These are phyloP conservation scores for Cystoderma amianthinum DNA, from an alignment of 768 basidiomycete genomes.

Conservation along the genomic window DNA sequence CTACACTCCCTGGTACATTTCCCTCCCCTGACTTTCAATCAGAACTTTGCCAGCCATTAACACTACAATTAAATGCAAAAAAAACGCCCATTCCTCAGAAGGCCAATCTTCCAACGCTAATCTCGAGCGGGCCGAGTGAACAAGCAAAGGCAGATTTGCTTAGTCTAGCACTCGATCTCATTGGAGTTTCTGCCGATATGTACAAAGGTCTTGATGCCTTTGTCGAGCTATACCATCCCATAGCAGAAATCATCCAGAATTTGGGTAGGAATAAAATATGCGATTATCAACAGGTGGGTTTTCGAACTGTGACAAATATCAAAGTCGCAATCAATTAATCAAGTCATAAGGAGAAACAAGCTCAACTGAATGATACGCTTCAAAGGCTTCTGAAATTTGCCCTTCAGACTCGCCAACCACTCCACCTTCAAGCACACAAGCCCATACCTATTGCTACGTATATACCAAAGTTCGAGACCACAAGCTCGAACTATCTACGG, in stretches of 20 bases:
- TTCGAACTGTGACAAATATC: no score
- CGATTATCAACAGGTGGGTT: constrained; percentile 47
- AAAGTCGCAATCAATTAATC: no score
- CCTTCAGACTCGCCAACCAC: constrained; percentile 64
- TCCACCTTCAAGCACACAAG: constrained; percentile 87
- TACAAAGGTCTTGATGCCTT: constrained; percentile 79
- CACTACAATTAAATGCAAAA: constrained; percentile 34
- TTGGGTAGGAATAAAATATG: constrained; percentile 41
- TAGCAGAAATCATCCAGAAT: constrained; percentile 48
- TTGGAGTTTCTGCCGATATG: constrained; percentile 64
- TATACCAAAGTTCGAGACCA: constrained; percentile 86
- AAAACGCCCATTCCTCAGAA: constrained; percentile 30
- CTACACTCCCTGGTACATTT: constrained; percentile 60
- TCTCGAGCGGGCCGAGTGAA: constrained; percentile 32
- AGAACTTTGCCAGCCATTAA: constrained; percentile 29
- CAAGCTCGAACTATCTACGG: constrained; percentile 67
- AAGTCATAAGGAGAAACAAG: constrained; percentile 39
- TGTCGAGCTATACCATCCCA: constrained; percentile 76
- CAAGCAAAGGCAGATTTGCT: constrained; percentile 74
- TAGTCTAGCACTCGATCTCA: constrained; percentile 50
- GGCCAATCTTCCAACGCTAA: constrained; percentile 39
- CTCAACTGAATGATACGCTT: constrained; percentile 40
- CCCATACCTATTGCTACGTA: constrained; percentile 93
- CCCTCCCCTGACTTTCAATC: constrained; percentile 65
- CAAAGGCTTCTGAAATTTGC: constrained; percentile 68